phyloP scores from a whole-genome alignment of 2,329 filamentous ascomycete species.

The Hymenoscyphus fructigenus region DNA sequence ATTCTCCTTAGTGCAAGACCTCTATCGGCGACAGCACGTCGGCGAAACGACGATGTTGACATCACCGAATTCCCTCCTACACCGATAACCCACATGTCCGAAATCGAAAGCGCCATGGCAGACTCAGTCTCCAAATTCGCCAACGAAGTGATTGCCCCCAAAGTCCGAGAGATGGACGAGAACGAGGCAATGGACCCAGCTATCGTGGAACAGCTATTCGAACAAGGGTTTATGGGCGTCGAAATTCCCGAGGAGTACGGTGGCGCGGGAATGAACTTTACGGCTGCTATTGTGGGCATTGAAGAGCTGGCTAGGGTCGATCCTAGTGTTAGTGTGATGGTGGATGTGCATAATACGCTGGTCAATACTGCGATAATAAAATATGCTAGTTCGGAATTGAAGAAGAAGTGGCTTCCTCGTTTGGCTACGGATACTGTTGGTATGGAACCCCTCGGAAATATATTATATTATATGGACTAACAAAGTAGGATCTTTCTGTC shows the following conservation, averaged over 20 bases:
- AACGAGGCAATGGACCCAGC: conserved; percentile 87
- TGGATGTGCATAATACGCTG: conserved; percentile 97
- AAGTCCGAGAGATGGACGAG: conserved; percentile 97
- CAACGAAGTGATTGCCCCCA: conserved; percentile 81
- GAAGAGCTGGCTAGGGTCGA: conserved; percentile 94
- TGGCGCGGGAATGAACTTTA: conserved; percentile 98
- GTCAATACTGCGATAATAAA: conserved; percentile 92
- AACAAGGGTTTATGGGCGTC: conserved; percentile 95
- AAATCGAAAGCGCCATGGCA: conserved; percentile 84
- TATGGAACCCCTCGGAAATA: conserved; percentile 15
- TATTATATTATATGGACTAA: conserved; percentile 13
- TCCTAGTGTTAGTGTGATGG: conserved; percentile 90
- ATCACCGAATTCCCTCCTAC: conserved; percentile 81
- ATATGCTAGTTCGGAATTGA: conserved; percentile 72
- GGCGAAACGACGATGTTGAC: conserved; percentile 55
- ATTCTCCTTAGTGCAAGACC: conserved; percentile 43
- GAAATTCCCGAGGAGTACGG: conserved; percentile 98
- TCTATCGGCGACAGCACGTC: conserved; percentile 60
- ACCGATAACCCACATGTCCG: conserved; percentile 88
- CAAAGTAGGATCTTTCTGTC: conserved; percentile 71
- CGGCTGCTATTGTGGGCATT: conserved; percentile 90
- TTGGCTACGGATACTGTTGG: conserved; percentile 85
- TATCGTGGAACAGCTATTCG: conserved; percentile 89
- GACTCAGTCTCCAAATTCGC: conserved; percentile 92
- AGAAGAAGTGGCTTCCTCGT: conserved; percentile 86